phyloP scores from a whole-genome alignment of 2,329 filamentous ascomycete species.

The Drechslera avenae region DNA sequence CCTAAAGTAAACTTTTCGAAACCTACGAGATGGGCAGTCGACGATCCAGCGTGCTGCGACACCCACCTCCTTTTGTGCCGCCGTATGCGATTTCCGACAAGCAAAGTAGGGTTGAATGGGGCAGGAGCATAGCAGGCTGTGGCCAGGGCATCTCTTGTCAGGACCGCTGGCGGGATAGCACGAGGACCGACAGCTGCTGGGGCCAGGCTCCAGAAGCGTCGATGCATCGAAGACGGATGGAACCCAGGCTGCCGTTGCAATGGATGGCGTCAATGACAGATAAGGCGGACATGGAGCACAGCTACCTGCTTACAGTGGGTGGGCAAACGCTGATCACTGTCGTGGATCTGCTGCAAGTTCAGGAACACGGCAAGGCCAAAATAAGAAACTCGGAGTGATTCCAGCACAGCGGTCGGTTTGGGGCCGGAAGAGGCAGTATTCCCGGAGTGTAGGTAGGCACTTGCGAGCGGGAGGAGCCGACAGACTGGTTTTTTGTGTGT shows the following conservation, averaged over 20 bases:
- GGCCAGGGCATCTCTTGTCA: conserved; percentile 6
- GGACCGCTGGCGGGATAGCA: conserved; percentile 2
- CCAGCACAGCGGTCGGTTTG: background rate
- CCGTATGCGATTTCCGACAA: background rate
- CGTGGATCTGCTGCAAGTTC: conserved; percentile 11
- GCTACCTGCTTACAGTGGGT: background rate
- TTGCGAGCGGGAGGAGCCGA: conserved; percentile 12
- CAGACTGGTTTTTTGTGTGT: no score
- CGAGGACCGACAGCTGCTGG: conserved; percentile 9
- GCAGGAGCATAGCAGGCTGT: conserved; percentile 10
- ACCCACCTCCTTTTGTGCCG: conserved; percentile 14
- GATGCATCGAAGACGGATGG: conserved; percentile 7
- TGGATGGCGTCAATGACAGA: background rate
- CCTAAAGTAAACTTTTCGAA: conserved; percentile 1
- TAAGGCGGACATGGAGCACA: conserved; percentile 4
- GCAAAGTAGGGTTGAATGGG: background rate
- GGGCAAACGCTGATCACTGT: conserved; percentile 12
- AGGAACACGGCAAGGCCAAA: conserved; percentile 10
- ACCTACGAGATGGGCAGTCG: background rate
- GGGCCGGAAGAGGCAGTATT: conserved; percentile 3
- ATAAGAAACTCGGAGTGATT: background rate
- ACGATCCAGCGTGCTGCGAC: conserved; percentile 20
- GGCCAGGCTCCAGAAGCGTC: conserved; percentile 1
- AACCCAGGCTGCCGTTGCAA: background rate
- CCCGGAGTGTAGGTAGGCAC: background rate